Percentiles rank a stretch among this genome's conserved stretches.
These are phyloP conservation scores for Neurospora sp. DNA, from an alignment of 495 filamentous ascomycete species.

Conservation along the genomic window DNA sequence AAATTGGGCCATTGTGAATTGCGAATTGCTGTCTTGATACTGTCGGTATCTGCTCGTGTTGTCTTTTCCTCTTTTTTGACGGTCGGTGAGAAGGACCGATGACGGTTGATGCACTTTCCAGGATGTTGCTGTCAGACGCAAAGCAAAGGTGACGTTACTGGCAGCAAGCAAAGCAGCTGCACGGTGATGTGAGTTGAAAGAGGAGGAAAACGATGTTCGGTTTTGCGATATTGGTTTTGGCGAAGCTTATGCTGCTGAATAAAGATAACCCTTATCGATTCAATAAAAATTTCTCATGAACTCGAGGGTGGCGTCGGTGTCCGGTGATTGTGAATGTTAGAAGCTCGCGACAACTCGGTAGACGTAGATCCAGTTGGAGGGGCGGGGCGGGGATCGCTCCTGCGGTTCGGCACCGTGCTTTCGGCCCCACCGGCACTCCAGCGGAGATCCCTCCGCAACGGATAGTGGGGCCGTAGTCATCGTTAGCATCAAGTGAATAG, in stretches of 20 bases:
- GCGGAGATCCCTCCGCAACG: not conserved
- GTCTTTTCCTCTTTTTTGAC: not conserved
- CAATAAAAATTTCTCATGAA: not conserved
- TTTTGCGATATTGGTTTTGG: not conserved
- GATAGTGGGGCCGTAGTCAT: not conserved
- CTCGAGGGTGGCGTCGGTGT: not conserved
- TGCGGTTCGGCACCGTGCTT: not conserved
- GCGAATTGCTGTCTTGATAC: not conserved
- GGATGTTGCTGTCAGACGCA: not conserved
- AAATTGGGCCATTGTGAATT: constrained; percentile 17
- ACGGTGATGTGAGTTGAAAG: not conserved
- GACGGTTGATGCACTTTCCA: not conserved
- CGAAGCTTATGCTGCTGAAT: not conserved
- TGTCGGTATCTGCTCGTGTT: not conserved
- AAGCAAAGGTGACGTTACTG: not conserved
- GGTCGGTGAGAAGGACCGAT: not conserved
- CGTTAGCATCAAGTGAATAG: not conserved
- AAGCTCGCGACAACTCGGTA: not conserved
- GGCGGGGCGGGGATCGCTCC: not conserved
- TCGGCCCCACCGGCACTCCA: not conserved
- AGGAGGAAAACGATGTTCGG: not conserved
- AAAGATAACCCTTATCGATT: not conserved
- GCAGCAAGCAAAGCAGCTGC: not conserved
- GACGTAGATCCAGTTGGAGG: not conserved
- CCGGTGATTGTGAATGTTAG: not conserved